Conservation (phyloP, 768 basidiomycete species). For the Amanita molliuscula region DNA sequence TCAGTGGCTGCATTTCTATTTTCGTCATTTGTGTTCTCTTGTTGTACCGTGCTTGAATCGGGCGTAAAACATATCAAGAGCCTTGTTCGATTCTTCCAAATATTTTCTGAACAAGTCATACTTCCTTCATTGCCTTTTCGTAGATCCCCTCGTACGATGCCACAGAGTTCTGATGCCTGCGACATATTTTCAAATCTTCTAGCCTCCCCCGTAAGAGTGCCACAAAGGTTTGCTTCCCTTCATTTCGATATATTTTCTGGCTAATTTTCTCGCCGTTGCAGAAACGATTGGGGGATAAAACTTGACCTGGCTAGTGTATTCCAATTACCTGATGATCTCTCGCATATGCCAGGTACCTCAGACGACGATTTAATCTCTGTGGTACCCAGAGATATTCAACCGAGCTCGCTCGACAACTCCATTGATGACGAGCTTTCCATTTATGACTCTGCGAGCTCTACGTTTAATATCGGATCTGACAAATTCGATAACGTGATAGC, state of each 20-base stretch:
- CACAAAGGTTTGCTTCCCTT: not conserved
- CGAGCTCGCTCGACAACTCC: too few species aligned
- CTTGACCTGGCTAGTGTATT: not conserved
- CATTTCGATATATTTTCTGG: not conserved
- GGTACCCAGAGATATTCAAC: not conserved
- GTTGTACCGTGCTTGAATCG: not conserved
- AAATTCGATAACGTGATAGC: not conserved
- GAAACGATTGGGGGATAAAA: not conserved
- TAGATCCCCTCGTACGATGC: not conserved
- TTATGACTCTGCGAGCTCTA: not conserved
- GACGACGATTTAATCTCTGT: not conserved
- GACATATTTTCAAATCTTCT: not conserved
- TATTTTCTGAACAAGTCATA: not conserved
- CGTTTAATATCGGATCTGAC: not conserved
- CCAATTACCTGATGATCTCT: not conserved
- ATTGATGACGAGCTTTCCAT: not conserved
- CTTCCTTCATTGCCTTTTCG: not conserved
- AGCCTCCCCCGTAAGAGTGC: not conserved
- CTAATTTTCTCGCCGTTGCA: not conserved
- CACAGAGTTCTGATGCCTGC: not conserved
- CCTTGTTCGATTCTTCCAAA: not conserved
- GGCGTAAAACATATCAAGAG: not conserved
- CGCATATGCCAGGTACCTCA: not conserved
- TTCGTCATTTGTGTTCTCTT: conserved; percentile 1
- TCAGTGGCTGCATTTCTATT: not conserved